Evolutionary conservation across 2,329 filamentous ascomycete genomes (phyloP), one percentile per base, ranked within the genome.

Genomic region (Cercospora sojina): DNA sequence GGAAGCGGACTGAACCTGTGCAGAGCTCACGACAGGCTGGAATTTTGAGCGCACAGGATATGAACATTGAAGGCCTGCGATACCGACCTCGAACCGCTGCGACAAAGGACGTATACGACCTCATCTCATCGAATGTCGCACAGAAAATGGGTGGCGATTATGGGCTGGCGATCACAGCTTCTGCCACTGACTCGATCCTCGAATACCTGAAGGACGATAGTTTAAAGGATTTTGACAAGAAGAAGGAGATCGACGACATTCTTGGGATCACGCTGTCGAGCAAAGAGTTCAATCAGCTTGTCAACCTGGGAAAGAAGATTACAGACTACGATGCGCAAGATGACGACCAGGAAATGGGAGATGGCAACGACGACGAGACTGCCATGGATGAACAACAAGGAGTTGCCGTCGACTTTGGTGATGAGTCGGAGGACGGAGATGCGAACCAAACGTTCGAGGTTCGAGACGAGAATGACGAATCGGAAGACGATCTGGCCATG

Each of bases 321-420:
- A 99, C 95, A 59, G 95, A 99, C 78, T 99, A 98, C 79, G 91
- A 98, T 79, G 91, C 91, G 43, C 93, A 98, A 77, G 94, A 98
- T 71, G 95, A 97, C 32, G 93, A 98, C 69, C 94, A 97, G 71
- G 89, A 93, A 65, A 91, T 92, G 83, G 90, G 87, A 31, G 90
- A 87, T 65, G 85, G 87, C 29, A 85, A 83, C 23, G 87, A 83
- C 18, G 91, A 89, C 55, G 90, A 81, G 27, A 85, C 87, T 31
- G 93, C 97, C 77, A 87, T 97, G 59, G 95, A 97, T 75, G 93
- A 97, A 74, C 89, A 92, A 59, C 93, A 99, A 79, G 95, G 95
- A 84, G 95, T 99, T 55, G 95, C 96, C 38, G 95, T 99, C 55
- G 93, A 97, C 47, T 99, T 99, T 77, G 94, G 97, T 70, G 92